These are phyloP conservation scores for Dactylonectria macrodidyma DNA, from an alignment of 2,329 filamentous ascomycete species.

Conservation along the genomic window DNA sequence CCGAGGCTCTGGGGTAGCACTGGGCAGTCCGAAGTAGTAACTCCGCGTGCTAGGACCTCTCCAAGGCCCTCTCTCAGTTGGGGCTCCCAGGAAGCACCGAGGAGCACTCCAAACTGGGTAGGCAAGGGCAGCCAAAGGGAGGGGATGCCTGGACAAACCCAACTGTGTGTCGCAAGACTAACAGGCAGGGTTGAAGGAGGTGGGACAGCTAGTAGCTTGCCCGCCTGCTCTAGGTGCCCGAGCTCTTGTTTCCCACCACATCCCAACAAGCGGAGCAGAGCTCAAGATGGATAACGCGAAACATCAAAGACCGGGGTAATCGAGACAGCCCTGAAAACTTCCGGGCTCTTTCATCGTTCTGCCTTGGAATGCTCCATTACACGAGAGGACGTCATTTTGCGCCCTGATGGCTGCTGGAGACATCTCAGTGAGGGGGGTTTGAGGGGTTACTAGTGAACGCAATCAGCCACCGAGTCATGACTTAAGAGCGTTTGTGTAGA, in stretches of 20 bases:
- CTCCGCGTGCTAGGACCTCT: slow-evolving; percentile 6
- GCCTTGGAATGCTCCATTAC: neutral
- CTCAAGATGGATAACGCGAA: neutral
- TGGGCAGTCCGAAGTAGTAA: neutral
- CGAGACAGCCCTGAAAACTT: neutral
- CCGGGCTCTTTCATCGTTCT: neutral
- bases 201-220: slow-evolving; percentile 1
- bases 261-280: neutral
- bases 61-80: neutral
- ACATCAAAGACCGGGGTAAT: neutral
- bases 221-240: neutral
- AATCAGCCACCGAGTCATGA: neutral
- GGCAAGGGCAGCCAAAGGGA: neutral
- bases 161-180: neutral
- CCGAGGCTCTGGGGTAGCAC: slow-evolving; percentile 9
- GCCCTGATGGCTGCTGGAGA: neutral
- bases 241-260: slow-evolving; percentile 1
- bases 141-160: neutral
- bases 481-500: neutral
- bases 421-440: too few relatives aligned
- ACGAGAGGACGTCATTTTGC: neutral
- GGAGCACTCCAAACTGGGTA: neutral
- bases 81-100: neutral
- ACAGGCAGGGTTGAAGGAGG: neutral
- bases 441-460: too few relatives aligned